phyloP scores from a whole-genome alignment of 352 stramenopile genomes.

The Globisporangium okanoganense region DNA sequence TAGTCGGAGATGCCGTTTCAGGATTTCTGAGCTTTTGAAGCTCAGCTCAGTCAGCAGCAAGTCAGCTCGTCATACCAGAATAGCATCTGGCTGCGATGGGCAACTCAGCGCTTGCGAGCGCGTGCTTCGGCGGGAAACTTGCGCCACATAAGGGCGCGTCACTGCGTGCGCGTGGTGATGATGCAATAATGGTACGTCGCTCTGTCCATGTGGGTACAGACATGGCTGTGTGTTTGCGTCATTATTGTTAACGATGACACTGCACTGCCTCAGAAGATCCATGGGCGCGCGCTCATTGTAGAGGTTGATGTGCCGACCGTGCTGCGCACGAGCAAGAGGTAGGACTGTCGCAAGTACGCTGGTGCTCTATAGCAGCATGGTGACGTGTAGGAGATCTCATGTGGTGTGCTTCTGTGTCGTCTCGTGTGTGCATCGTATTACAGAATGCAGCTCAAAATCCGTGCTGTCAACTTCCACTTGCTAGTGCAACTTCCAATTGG shows the following conservation, averaged over 20 bases:
- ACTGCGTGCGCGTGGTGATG: neutral
- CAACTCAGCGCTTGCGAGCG: conserved; percentile 19
- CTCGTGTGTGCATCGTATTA: neutral
- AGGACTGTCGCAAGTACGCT: neutral
- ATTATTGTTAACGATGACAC: neutral
- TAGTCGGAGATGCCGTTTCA: conserved; percentile 3
- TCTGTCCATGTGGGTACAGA: neutral
- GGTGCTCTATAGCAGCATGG: neutral
- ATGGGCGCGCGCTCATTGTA: conserved; percentile 7
- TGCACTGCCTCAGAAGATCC: neutral
- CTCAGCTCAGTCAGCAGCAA: neutral
- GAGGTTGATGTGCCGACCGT: conserved; percentile 12
- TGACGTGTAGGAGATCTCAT: neutral
- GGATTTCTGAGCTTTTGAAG: conserved; percentile 3
- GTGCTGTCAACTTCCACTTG: conserved; percentile 10
- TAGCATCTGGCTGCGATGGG: conserved; percentile 11
- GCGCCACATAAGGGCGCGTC: neutral
- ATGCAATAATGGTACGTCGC: neutral
- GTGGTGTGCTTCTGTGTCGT: neutral
- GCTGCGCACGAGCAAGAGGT: conserved; percentile 1
- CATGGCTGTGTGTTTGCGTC: neutral
- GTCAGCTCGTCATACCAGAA: neutral
- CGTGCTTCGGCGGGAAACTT: conserved; percentile 11
- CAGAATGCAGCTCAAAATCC: conserved; percentile 11
- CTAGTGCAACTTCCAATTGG: conserved; percentile 27